Percentiles rank a stretch among this genome's conserved stretches.
Evolutionary conservation across 1,284 basidiomycete genomes (phyloP).

Genomic region (Earliella scabrosa): DNA sequence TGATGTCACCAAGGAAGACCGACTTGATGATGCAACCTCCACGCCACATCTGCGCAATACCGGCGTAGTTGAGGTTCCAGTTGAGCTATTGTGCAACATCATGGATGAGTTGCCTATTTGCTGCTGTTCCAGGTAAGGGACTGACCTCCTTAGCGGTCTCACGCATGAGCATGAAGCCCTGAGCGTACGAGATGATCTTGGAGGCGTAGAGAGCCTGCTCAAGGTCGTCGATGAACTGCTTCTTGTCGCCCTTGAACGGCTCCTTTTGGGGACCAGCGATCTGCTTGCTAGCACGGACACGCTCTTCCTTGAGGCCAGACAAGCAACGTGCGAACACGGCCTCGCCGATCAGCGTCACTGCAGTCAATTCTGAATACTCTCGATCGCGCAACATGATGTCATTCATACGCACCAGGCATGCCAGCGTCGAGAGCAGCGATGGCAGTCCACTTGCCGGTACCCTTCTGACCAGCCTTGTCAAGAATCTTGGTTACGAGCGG

Average conservation of each 20-base stretch:
- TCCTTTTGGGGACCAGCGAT: slow-evolving; percentile 91
- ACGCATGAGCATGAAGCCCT: slow-evolving; percentile 99
- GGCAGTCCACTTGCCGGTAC: slow-evolving; percentile 99
- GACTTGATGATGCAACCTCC: slow-evolving; percentile 99
- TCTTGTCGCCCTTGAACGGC: slow-evolving; percentile 96
- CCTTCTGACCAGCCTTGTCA: slow-evolving; percentile 97
- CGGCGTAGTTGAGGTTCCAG: slow-evolving; percentile 93
- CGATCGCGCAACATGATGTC: background rate
- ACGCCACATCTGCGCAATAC: slow-evolving; percentile 99
- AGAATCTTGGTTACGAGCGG: slow-evolving; percentile 95
- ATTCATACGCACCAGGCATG: slow-evolving; percentile 66
- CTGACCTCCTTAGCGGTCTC: slow-evolving; percentile 94
- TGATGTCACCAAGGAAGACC: slow-evolving; percentile 95
- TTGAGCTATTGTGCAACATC: slow-evolving; percentile 47
- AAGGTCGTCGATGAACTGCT: slow-evolving; percentile 98
- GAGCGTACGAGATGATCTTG: slow-evolving; percentile 99
- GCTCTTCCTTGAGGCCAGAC: slow-evolving; percentile 98
- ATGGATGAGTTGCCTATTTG: background rate
- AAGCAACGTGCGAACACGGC: slow-evolving; percentile 99
- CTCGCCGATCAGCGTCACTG: slow-evolving; percentile 98
- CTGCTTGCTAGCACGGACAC: slow-evolving; percentile 89
- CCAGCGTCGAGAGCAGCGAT: slow-evolving; percentile 98
- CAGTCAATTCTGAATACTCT: slow-evolving; percentile 20
- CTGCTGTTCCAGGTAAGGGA: background rate
- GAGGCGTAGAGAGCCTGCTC: slow-evolving; percentile 99